A percentile compares a stretch with the other conserved stretches of the same genome.
phyloP scores from a whole-genome alignment of 345 rosid genomes.

The Pistacia integerrima region DNA sequence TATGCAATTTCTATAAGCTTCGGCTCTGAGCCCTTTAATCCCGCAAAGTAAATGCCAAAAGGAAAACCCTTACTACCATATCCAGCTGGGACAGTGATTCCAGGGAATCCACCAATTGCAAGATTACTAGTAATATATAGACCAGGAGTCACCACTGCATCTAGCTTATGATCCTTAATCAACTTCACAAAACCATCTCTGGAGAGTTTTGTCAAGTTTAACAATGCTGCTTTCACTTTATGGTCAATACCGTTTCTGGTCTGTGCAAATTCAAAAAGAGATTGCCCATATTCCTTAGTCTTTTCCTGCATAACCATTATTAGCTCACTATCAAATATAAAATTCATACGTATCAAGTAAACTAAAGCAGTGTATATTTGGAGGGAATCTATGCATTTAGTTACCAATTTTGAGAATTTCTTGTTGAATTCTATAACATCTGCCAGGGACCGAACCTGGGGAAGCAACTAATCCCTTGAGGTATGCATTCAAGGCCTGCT shows the following conservation, averaged over 20 bases:
- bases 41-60: conserved; percentile 42
- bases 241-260: conserved; percentile 28
- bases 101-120: conserved; percentile 44
- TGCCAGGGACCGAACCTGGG: conserved; percentile 40
- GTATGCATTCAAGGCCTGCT: conserved; percentile 32
- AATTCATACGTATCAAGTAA: neutral
- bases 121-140: neutral
- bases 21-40: conserved; percentile 40
- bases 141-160: conserved; percentile 28
- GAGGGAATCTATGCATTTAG: neutral
- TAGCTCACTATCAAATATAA: neutral
- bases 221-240: conserved; percentile 25
- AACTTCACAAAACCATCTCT: conserved; percentile 33
- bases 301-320: conserved; percentile 30
- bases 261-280: conserved; percentile 16
- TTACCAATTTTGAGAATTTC: conserved; percentile 32
- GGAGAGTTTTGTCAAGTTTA: neutral
- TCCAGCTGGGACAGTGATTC: conserved; percentile 43
- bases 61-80: conserved; percentile 32
- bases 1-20: conserved; percentile 52
- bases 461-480: conserved; percentile 31
- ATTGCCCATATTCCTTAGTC: conserved; percentile 34
- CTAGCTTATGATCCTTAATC: conserved; percentile 33
- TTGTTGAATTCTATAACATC: conserved; percentile 38
- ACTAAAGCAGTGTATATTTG: no score